Evolutionary conservation across 1,139 yeast genomes (phyloP), one percentile per base, ranked within the genome.

Genomic region (Blastobotrys indianensis): DNA sequence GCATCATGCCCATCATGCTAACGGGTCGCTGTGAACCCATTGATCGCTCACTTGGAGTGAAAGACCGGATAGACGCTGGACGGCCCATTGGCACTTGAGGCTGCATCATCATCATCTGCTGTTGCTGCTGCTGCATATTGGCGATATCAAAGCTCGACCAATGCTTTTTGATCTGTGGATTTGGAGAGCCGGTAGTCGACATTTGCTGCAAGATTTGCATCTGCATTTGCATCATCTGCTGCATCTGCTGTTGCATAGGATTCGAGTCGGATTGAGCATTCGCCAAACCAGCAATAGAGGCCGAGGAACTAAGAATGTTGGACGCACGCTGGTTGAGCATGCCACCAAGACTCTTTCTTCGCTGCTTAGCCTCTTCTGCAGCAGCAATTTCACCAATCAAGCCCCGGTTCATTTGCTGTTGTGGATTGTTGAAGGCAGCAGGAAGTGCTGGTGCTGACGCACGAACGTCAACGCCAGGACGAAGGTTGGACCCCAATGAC

Each of bases 321-420:
- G 40, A 36, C 12, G 45, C 45, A 10, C 45, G 40, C 25, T 41
- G 45, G 17, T 41, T 41, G 32, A 41, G 32, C 43, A 40, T 40
- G 4, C 43, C 43, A 25, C 45, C 47, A 35, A 48, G 10, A 31
- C 47, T 42, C 42, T 60, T 58, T 25, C 71, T 58, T 11, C 62
- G 56, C 28, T 53, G 48, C 51, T 65, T 64, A 32, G 66, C 64
- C 34, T 67, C 69, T 47, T 68, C 70, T 42, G 66, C 72, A 4
- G 61, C 58, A n/a, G 68, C 67, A 48, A 68, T 68, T 48, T 66
- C 71, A 12, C 67, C 71, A 30, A 68, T 61, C 15, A 68, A 56
- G 3, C 73, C 73, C 1, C 73, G 60, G 13, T 57, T 52, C 45
- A 56, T 49, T 1, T 50, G 45, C 10, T 47, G 44, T 13, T 54